These are phyloP conservation scores for Globisporangium parvum DNA, from an alignment of 352 stramenopile genomes.

Conservation along the genomic window DNA sequence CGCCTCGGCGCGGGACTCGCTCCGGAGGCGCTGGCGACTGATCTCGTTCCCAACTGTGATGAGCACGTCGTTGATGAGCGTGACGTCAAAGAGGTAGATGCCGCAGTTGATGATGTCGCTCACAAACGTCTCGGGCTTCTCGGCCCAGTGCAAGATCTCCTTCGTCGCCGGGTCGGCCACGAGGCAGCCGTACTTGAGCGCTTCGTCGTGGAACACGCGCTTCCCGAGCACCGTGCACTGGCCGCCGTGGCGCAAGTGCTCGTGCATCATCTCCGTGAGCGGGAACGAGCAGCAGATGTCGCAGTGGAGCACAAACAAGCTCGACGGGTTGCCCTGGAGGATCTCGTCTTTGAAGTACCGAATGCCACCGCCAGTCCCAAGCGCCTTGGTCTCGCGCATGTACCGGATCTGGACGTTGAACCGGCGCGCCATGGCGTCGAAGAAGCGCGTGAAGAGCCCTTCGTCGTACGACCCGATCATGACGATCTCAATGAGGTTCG, in stretches of 20 bases:
- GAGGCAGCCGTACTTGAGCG: slow-evolving; percentile 85
- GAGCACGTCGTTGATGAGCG: slow-evolving; percentile 65
- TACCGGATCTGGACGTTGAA: slow-evolving; percentile 88
- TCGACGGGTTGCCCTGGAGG: slow-evolving; percentile 58
- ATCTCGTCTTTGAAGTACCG: slow-evolving; percentile 86
- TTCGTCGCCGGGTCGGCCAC: slow-evolving; percentile 68
- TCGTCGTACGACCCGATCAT: slow-evolving; percentile 89
- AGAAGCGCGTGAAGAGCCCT: slow-evolving; percentile 85
- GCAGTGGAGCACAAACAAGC: slow-evolving; percentile 81
- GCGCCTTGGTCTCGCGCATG: slow-evolving; percentile 67
- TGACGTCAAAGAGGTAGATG: slow-evolving; percentile 84
- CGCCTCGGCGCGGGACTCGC: slow-evolving; percentile 62
- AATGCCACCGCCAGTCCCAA: slow-evolving; percentile 78
- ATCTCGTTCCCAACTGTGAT: slow-evolving; percentile 75
- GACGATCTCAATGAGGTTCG: slow-evolving; percentile 81
- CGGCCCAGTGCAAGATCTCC: slow-evolving; percentile 86
- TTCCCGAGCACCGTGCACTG: slow-evolving; percentile 80
- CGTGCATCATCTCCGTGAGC: slow-evolving; percentile 87
- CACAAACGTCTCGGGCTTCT: slow-evolving; percentile 88
- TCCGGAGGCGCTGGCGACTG: slow-evolving; percentile 70
- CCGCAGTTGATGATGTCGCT: slow-evolving; percentile 90
- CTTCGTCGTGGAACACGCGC: slow-evolving; percentile 84
- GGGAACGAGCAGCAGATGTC: slow-evolving; percentile 87
- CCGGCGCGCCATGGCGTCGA: slow-evolving; percentile 70
- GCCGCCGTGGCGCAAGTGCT: slow-evolving; percentile 68